Evolutionary conservation across 2,329 filamentous ascomycete species (phyloP), one percentile per base, ranked within the genome.

Genomic region (Neonectria hederae): DNA sequence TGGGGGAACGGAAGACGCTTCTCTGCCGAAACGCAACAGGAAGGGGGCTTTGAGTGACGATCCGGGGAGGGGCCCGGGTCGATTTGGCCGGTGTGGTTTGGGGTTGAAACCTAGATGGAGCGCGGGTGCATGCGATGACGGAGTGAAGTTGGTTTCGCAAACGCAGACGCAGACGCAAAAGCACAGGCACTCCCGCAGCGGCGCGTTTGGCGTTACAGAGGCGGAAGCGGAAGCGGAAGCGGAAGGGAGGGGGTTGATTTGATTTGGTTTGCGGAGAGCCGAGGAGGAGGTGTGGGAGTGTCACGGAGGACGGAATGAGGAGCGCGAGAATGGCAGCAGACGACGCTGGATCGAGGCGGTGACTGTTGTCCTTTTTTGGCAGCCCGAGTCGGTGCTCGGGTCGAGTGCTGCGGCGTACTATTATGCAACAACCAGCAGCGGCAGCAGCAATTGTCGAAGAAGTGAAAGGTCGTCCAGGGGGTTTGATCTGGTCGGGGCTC

Each of bases 81-180:
- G 66, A 65, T 56, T 59, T 68, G 63, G 65, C 63, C 53, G 49
- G 56, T 51, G 54, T 38, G 57, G 63, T 61, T 63, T 55, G 55
- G 62, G 43, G 56, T 67, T 72, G 69, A 69, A 72, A 72, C 69
- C 56, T 64, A 35, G 63, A 54, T 62, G 55, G 59, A 45, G 57
- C 38, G 65, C 45, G 43, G 48, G 53, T 57, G 58, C 40, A 62
- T 62, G 54, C 46, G 65, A 62, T 62, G 49, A 48, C 59, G 57
- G 57, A 58, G 58, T 54, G 30, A 57, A 43, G 57, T 53, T 54
- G 62, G 65, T 63, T 65, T 57, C 61, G 62, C 51, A 61, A 55
- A 46, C 48, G 48, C 38, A 38, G 58, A 61, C 42, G 54, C 52
- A 49, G 46, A 61, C 35, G 52, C 22, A 26, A 14, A 48, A 7